A percentile compares a stretch with the other conserved stretches of the same genome.
Evolutionary conservation across 1,284 basidiomycete genomes (phyloP).

Genomic region (Somion occarium): DNA sequence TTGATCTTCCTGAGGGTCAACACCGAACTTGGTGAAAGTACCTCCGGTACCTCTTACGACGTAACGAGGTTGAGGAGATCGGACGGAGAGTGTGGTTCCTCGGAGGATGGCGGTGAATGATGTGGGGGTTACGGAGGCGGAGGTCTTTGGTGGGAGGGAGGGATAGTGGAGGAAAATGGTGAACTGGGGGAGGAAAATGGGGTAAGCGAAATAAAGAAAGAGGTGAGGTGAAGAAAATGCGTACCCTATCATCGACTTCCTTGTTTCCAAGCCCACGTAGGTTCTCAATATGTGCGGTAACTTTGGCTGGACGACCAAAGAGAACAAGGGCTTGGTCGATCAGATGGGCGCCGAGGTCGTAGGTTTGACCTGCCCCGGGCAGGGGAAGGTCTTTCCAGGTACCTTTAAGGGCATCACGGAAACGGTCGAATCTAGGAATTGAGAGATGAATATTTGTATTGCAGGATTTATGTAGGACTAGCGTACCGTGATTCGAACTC

Average conservation of each 20-base stretch:
- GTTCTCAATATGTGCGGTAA: conserved; percentile 72
- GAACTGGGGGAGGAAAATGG: conserved; percentile 38
- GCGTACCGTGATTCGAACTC: conserved; percentile 75
- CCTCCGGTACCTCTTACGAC: conserved; percentile 66
- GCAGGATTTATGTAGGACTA: neutral
- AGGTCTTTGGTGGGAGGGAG: conserved; percentile 14
- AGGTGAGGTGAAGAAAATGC: neutral
- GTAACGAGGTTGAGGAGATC: conserved; percentile 65
- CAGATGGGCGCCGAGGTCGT: conserved; percentile 64
- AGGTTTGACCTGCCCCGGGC: conserved; percentile 52
- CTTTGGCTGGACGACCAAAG: conserved; percentile 68
- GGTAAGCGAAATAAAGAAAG: neutral
- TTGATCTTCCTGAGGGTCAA: conserved; percentile 77
- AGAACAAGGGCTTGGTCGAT: conserved; percentile 77
- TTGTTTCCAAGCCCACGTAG: conserved; percentile 57
- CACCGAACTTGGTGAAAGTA: conserved; percentile 69
- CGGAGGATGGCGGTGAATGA: conserved; percentile 68
- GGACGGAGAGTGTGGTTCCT: conserved; percentile 65
- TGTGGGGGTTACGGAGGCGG: conserved; percentile 37
- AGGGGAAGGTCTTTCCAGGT: conserved; percentile 64
- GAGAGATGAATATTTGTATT: neutral
- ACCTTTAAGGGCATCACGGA: conserved; percentile 60
- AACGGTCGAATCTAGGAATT: conserved; percentile 67
- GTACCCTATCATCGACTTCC: conserved; percentile 64
- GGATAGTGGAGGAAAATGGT: conserved; percentile 64